Percentiles rank a stretch among this genome's conserved stretches.
Evolutionary conservation across 2,329 filamentous ascomycete genomes (phyloP).

Genomic region (Cercospora janseana): DNA sequence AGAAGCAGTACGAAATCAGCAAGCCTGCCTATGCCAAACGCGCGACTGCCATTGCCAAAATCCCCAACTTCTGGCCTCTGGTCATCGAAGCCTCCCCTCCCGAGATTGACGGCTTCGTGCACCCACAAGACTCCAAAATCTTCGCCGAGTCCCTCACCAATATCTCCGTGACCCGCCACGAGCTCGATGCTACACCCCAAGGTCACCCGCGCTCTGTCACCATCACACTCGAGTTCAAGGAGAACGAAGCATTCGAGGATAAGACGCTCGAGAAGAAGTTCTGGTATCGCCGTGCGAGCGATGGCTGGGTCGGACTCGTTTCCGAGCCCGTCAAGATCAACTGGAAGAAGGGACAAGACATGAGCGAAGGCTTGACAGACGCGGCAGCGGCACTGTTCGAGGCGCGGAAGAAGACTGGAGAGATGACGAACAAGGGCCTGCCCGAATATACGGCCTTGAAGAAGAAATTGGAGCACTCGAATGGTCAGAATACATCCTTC

Average conservation of each 20-base stretch:
- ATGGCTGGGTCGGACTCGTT: constrained; percentile 73
- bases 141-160: constrained; percentile 66
- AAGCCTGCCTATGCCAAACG: constrained; percentile 75
- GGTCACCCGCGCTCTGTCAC: constrained; percentile 79
- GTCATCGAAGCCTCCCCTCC: constrained; percentile 83
- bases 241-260: constrained; percentile 82
- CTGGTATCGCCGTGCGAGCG: constrained; percentile 70
- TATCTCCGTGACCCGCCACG: constrained; percentile 75
- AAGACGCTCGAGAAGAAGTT: constrained; percentile 84
- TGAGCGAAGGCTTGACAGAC: constrained; percentile 76
- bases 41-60: constrained; percentile 64
- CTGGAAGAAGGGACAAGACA: constrained; percentile 76
- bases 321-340: constrained; percentile 84
- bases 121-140: constrained; percentile 72
- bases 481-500: constrained; percentile 62
- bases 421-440: constrained; percentile 47
- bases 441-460: constrained; percentile 56
- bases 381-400: constrained; percentile 69
- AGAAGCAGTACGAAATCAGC: constrained; percentile 61
- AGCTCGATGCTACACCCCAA: constrained; percentile 55
- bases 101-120: constrained; percentile 85
- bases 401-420: constrained; percentile 54
- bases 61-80: constrained; percentile 91
- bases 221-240: constrained; percentile 73
- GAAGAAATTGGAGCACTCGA: constrained; percentile 51